phyloP scores from a whole-genome alignment of 78 protist genomes.

The Diacronema lutheri region DNA sequence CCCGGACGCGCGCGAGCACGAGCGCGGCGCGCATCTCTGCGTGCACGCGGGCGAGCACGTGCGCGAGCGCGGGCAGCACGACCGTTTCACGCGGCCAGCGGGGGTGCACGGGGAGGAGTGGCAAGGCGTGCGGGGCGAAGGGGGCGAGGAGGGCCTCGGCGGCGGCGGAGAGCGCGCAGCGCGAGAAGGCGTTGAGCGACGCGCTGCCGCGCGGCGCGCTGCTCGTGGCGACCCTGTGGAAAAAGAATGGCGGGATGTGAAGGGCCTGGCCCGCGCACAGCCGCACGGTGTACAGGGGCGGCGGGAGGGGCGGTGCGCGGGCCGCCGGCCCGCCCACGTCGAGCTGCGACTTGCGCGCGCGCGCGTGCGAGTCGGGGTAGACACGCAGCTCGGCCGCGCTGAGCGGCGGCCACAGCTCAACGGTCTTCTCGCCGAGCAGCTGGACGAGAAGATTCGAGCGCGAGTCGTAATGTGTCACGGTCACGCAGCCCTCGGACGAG shows the following conservation, averaged over 20 bases:
- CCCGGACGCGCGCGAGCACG: too few species aligned
- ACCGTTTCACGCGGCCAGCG: too few species aligned
- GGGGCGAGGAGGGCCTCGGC: neutral
- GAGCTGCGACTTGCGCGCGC: slow-evolving; percentile 4
- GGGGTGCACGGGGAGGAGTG: too few species aligned
- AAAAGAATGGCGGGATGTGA: neutral
- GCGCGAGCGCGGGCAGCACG: too few species aligned
- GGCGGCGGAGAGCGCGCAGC: neutral
- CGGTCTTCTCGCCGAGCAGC: neutral
- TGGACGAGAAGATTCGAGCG: neutral
- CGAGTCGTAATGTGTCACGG: neutral
- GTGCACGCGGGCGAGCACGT: too few species aligned
- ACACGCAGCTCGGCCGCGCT: neutral
- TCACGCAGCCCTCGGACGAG: neutral
- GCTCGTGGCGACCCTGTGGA: neutral
- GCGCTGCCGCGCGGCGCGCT: too few species aligned
- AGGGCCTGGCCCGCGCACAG: slow-evolving; percentile 2
- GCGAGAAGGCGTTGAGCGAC: neutral
- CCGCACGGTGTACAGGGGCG: too few species aligned
- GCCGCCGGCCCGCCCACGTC: neutral
- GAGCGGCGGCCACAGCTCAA: neutral
- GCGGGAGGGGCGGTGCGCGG: neutral
- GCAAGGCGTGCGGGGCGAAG: too few species aligned
- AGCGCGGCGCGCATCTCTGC: too few species aligned
- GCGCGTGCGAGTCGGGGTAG: slow-evolving; percentile 6